Conservation (phyloP, 1,284 basidiomycete species). For the Pseudozyma tsukubaensis region DNA sequence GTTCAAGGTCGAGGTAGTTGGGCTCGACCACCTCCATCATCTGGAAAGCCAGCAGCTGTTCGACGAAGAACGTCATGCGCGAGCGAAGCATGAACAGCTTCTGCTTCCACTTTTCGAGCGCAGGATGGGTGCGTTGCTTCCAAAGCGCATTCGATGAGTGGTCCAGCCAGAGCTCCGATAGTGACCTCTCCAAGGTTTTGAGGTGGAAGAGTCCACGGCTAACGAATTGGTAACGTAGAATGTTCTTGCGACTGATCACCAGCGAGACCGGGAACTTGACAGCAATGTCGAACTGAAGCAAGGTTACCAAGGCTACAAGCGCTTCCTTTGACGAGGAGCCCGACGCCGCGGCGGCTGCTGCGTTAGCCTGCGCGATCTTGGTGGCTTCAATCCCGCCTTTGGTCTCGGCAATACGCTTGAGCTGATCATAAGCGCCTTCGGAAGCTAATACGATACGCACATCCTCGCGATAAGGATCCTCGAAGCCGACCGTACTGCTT, state of each 20-base stretch:
- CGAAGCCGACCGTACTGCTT: slow-evolving; percentile 62
- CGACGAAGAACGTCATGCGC: slow-evolving; percentile 66
- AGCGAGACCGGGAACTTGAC: slow-evolving; percentile 68
- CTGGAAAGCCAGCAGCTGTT: slow-evolving; percentile 66
- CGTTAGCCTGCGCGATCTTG: slow-evolving; percentile 58
- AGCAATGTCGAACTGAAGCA: slow-evolving; percentile 65
- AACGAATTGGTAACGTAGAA: slow-evolving; percentile 67
- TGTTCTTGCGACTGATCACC: slow-evolving; percentile 68
- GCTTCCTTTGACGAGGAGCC: slow-evolving; percentile 67
- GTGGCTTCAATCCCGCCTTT: slow-evolving; percentile 67
- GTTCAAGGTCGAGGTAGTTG: slow-evolving; percentile 63
- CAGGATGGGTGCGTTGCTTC: slow-evolving; percentile 53
- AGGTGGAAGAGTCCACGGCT: slow-evolving; percentile 64
- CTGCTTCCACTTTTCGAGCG: slow-evolving; percentile 65
- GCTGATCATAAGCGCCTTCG: slow-evolving; percentile 66
- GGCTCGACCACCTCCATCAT: slow-evolving; percentile 66
- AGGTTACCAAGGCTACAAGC: slow-evolving; percentile 49
- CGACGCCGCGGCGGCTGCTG: slow-evolving; percentile 35
- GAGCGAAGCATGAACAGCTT: slow-evolving; percentile 62
- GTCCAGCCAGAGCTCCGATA: slow-evolving; percentile 64
- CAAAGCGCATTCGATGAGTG: slow-evolving; percentile 50
- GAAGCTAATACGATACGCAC: slow-evolving; percentile 63
- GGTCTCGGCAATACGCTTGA: slow-evolving; percentile 67
- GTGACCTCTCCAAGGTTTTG: slow-evolving; percentile 62
- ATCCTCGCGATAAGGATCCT: slow-evolving; percentile 66